Percentiles rank a stretch among this genome's conserved stretches.
Evolutionary conservation across 768 basidiomycete species (phyloP).

Genomic region (Phaffia tasmanica): DNA sequence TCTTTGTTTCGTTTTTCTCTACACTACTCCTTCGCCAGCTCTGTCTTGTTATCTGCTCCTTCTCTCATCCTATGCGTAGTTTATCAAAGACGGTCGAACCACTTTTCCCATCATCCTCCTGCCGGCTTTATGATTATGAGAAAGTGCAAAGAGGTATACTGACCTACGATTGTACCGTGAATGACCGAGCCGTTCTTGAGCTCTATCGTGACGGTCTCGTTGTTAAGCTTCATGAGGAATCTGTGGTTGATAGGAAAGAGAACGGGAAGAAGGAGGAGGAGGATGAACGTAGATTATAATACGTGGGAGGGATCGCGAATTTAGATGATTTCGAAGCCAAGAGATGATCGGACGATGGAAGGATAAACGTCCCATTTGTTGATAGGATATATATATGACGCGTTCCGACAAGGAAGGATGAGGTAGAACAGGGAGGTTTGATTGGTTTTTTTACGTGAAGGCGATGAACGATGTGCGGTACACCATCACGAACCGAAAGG

Average conservation of each 20-base stretch:
- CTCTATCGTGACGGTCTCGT: conserved; percentile 96
- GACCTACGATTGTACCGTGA: conserved; percentile 93
- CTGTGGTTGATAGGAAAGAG: conserved; percentile 40
- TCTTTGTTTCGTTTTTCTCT: too few species aligned
- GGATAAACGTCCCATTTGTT: neutral
- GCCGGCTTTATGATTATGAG: neutral
- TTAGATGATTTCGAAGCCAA: neutral
- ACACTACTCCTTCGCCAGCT: too few species aligned
- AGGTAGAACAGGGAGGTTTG: neutral
- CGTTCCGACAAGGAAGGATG: neutral
- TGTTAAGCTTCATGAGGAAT: conserved; percentile 99
- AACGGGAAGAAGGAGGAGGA: neutral
- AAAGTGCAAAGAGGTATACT: conserved; percentile 30
- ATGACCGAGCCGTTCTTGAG: conserved; percentile 93
- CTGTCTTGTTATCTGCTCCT: too few species aligned
- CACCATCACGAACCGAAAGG: too few species aligned
- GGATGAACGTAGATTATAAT: neutral
- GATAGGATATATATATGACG: neutral
- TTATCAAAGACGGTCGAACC: too few species aligned
- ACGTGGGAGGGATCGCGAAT: neutral
- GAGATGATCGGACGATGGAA: neutral
- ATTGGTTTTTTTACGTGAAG: too few species aligned
- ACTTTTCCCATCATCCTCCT: too few species aligned
- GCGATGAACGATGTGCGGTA: too few species aligned
- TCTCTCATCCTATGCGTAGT: too few species aligned